Evolutionary conservation across 768 basidiomycete genomes (phyloP).

Genomic region (Termitomyces titanicus): DNA sequence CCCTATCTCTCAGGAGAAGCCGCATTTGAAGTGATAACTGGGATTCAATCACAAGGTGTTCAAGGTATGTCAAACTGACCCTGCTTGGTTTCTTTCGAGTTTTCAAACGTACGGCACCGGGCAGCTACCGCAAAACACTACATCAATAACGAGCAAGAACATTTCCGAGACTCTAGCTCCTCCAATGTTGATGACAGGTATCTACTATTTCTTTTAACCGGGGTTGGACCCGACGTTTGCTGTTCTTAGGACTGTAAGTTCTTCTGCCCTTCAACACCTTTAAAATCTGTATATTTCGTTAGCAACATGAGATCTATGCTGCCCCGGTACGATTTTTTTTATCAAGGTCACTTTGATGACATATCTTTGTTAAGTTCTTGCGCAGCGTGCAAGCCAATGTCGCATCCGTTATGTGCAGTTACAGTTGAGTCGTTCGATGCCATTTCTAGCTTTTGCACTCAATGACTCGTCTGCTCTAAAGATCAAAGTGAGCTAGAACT

Average conservation of each 20-base stretch:
- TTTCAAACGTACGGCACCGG: neutral
- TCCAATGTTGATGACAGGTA: slow-evolving; percentile 43
- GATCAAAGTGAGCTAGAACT: slow-evolving; percentile 28
- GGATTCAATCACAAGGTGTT: slow-evolving; percentile 51
- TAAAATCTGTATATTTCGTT: neutral
- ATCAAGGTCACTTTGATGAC: neutral
- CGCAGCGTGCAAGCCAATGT: slow-evolving; percentile 63
- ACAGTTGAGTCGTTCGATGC: slow-evolving; percentile 30
- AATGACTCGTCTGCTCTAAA: slow-evolving; percentile 4
- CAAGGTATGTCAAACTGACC: slow-evolving; percentile 28
- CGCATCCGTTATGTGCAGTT: slow-evolving; percentile 65
- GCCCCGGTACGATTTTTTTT: slow-evolving; percentile 36
- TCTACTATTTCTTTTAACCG: slow-evolving; percentile 2
- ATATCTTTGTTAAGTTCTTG: slow-evolving; percentile 32
- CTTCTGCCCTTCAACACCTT: neutral
- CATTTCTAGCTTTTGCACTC: neutral
- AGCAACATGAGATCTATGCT: slow-evolving; percentile 57
- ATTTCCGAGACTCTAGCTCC: slow-evolving; percentile 36
- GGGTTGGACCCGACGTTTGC: neutral
- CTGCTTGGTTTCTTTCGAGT: neutral
- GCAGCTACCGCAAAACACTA: slow-evolving; percentile 41
- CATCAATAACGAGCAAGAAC: slow-evolving; percentile 49
- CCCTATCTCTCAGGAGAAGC: slow-evolving; percentile 52
- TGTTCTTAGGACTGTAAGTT: slow-evolving; percentile 28
- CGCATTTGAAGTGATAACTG: slow-evolving; percentile 49